Evolutionary conservation across 306 rosid genomes (phyloP).

Genomic region (Dryas drummondii): DNA sequence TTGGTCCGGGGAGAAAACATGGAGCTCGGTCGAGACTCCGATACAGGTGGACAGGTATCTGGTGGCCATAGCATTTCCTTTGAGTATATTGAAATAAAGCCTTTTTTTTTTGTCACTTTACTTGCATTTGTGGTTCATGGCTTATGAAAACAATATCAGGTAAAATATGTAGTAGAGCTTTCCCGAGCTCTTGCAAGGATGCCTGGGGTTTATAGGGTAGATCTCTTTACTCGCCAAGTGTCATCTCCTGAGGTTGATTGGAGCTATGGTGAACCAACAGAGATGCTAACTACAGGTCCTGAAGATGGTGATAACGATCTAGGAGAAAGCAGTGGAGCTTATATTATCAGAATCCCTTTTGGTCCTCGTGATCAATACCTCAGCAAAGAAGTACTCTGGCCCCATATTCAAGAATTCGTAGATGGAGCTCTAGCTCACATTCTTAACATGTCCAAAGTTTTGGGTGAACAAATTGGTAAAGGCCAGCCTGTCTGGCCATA

Average conservation of each 20-base stretch:
- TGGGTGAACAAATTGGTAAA: constrained; percentile 82
- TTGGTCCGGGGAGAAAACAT: constrained; percentile 86
- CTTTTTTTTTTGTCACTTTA: background rate
- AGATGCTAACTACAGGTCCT: constrained; percentile 63
- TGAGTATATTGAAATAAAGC: background rate
- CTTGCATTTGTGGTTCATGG: constrained; percentile 13
- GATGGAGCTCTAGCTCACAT: constrained; percentile 91
- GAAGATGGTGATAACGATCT: constrained; percentile 57
- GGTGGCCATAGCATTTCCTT: constrained; percentile 8
- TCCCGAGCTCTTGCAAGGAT: constrained; percentile 82
- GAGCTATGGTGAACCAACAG: constrained; percentile 95
- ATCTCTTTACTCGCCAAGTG: constrained; percentile 83
- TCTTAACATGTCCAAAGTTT: constrained; percentile 85
- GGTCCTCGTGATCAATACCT: constrained; percentile 86
- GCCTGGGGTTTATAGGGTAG: constrained; percentile 92
- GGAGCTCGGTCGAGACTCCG: constrained; percentile 98
- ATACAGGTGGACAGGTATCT: constrained; percentile 91
- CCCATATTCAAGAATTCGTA: constrained; percentile 79
- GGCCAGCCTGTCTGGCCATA: constrained; percentile 92
- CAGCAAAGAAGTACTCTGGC: constrained; percentile 87
- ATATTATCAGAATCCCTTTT: constrained; percentile 78
- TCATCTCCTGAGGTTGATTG: constrained; percentile 81
- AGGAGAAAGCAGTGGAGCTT: constrained; percentile 94
- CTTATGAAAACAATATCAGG: constrained; percentile 40
- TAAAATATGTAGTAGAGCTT: constrained; percentile 88